phyloP scores from a whole-genome alignment of 495 filamentous ascomycete species.

The Hyaloscypha hepaticicola region DNA sequence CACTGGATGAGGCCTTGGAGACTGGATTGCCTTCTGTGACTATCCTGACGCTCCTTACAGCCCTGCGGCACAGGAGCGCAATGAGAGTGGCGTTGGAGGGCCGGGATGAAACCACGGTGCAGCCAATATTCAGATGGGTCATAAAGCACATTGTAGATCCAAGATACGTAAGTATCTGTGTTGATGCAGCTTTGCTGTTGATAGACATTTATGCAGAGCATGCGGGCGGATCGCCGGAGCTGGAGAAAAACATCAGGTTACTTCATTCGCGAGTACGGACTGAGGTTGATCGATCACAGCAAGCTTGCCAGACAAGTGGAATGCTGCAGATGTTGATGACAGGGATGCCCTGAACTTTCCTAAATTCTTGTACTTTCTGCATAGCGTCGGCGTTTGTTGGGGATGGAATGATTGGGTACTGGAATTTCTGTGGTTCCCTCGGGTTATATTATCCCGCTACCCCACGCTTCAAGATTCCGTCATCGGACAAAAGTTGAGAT shows the following conservation, averaged over 20 bases:
- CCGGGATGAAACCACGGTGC: constrained; percentile 78
- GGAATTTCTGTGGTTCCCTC: background rate
- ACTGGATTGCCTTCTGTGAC: constrained; percentile 51
- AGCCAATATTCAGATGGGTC: constrained; percentile 83
- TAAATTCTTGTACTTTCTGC: constrained; percentile 31
- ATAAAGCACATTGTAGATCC: constrained; percentile 75
- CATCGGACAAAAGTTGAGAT: constrained; percentile 11
- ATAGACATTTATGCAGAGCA: constrained; percentile 86
- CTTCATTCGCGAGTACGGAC: constrained; percentile 67
- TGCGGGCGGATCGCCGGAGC: constrained; percentile 67
- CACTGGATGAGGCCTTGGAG: constrained; percentile 76
- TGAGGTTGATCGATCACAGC: constrained; percentile 79
- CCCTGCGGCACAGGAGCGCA: constrained; percentile 84
- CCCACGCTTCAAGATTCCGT: constrained; percentile 20
- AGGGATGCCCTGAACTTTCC: constrained; percentile 27
- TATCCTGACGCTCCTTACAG: constrained; percentile 74
- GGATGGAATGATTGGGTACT: background rate
- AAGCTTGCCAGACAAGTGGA: constrained; percentile 72
- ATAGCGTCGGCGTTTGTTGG: constrained; percentile 44
- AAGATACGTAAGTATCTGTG: constrained; percentile 70
- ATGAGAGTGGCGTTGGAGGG: constrained; percentile 75
- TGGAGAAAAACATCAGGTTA: constrained; percentile 62
- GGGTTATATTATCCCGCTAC: constrained; percentile 17
- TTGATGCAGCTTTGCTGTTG: constrained; percentile 75
- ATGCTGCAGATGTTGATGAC: constrained; percentile 78